Evolutionary conservation across 2,329 filamentous ascomycete genomes (phyloP).

Genomic region (Colletotrichum melonis): DNA sequence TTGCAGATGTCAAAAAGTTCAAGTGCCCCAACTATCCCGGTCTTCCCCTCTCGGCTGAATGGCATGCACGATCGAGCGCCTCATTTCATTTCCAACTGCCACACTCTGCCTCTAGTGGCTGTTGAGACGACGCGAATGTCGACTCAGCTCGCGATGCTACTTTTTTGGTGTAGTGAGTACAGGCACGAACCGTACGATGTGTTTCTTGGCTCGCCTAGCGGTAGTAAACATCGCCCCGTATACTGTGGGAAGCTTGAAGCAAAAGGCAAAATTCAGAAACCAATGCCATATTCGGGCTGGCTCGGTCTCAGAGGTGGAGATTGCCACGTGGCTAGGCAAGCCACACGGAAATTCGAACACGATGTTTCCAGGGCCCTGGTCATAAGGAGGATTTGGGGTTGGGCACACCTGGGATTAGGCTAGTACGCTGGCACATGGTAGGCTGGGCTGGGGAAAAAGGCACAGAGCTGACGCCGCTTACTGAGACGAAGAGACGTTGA

Average conservation of each 20-base stretch:
- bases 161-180: not conserved
- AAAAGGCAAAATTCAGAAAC: not conserved
- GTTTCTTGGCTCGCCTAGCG: not conserved
- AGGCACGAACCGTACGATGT: not conserved
- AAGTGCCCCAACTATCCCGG: not conserved
- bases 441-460: slow-evolving; percentile 11
- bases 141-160: not conserved
- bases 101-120: not conserved
- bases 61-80: not conserved
- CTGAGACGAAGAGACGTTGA: not conserved
- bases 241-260: not conserved
- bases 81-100: not conserved
- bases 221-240: not conserved
- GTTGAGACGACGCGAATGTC: not conserved
- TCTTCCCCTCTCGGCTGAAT: not conserved
- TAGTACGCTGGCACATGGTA: slow-evolving; percentile 30
- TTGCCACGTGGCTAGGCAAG: slow-evolving; percentile 33
- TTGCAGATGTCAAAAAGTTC: not conserved
- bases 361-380: slow-evolving; percentile 21
- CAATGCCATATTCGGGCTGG: slow-evolving; percentile 3
- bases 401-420: slow-evolving; percentile 1
- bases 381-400: slow-evolving; percentile 3
- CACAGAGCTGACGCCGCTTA: slow-evolving; percentile 16
- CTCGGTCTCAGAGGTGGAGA: slow-evolving; percentile 26
- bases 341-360: slow-evolving; percentile 20